Evolutionary conservation across 148 eudicot species (phyloP), one percentile per base, ranked within the genome.

Genomic region (Mesembryanthemum crystallinum): DNA sequence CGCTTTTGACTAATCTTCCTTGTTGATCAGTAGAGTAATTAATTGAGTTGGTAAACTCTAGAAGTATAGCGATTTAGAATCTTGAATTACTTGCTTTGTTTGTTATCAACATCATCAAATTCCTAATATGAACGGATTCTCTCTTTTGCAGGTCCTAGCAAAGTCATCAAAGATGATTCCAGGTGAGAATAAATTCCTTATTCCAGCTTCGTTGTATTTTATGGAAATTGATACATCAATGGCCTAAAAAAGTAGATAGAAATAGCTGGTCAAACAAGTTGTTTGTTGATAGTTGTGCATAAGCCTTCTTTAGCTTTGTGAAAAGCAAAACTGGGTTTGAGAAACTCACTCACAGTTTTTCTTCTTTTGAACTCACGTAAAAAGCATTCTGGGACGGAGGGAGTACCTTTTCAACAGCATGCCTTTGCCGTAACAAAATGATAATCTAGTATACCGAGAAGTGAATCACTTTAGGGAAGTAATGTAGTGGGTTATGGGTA

Each of bases 131-230:
- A 32, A 66, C 49, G 35, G 57, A 67, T 54, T 67, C 27, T 67
- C 18, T 73, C 21, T 42, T 47, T 14, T 29, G 65, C 89, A 95
- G 98, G 99, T 95, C 82, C 86, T 95, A 69, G 99, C 97, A 75
- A 95, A 95, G 84, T 95, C 96, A 71, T 92, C 98, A 20, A 92
- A 94, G 85, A 94, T 94, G 96, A 92, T 92, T 80, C 97, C 98
- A 72, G 98, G 97, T 92, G 43, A 74, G 83, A 73, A 37, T 47
- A 33, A 25, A 28, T 66, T 73, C 45, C 64, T 72, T 27, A 45
- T 9, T 17, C 58, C 8, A 54, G 15, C 29, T 49, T 23, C 63
- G 21, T 39, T 66, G 14, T 27, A 0, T 64, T 33, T 25, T 4
- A 7, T 17, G 64, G 3, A 54, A 8, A 51, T 45, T 32, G 9